Base-by-base conservation (phyloP, 1,284 basidiomycete genomes). In the Takashimella koratensis region DNA sequence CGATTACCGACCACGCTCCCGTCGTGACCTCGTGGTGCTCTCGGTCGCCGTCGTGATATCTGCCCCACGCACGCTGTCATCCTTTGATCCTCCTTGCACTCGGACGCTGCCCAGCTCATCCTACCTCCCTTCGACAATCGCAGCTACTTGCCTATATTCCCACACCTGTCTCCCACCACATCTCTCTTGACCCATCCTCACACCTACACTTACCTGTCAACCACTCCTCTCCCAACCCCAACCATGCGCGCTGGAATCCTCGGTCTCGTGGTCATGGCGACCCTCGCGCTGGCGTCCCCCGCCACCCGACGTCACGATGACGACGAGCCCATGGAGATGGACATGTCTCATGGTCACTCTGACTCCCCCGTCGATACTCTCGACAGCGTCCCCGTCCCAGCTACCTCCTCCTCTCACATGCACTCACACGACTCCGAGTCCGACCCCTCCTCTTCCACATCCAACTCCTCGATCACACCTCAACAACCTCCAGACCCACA, bases 401-500 rank as follows among this genome's bases (percentile, higher is more conserved):
- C 22, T 10, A 26, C 25, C 20, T 22, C 52, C 16, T 13, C 30
- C 1, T 8, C 45, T 16, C n/a, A 39, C 3, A 23, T 13, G 22
- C 4, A 11, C 13, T 2, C 16, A 43, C 10, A 39, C 10, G 8
- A 8, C 8, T 39, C 30, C 16, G 6, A 49, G n/a, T 13, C 44
- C 20, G 36, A 45, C 4, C 4, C 23, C n/a, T 16, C 43, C 19
- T 41, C 39, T 47, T 30, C 45, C n/a, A 19, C 52, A n/a, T 19
- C 45, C 24, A 4, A 43, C 4, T 30, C 26, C 5, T 12, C 30
- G 36, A 3, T 23, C 26, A 16, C 21, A 4, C 27, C 23, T 16
- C 45, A 39, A 40, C 12, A 13, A 13, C 45, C 60, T 5, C 56
- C 54, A 42, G 53, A 57, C 36, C 45, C 57, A 1, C 61, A 63